These are phyloP conservation scores for Tillandsia fasciculata DNA, from an alignment of 176 grass and related monocot genomes.

Conservation along the genomic window DNA sequence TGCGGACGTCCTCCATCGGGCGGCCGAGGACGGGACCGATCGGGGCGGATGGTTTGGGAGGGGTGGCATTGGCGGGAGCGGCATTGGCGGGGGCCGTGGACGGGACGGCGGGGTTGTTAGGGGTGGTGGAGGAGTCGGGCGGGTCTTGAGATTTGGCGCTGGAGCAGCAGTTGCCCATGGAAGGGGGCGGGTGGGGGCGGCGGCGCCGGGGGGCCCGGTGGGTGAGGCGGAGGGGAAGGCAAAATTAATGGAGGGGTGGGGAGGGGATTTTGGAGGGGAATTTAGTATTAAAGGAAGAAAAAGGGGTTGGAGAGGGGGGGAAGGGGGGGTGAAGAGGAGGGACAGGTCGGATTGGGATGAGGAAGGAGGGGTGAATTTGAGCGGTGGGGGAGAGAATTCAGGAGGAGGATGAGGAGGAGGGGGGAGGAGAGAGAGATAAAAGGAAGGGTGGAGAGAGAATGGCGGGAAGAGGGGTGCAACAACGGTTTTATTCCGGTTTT, in stretches of 20 bases:
- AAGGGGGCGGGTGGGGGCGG: slow-evolving; percentile 27
- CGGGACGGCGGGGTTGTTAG: slow-evolving; percentile 35
- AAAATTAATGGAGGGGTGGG: slow-evolving; percentile 10
- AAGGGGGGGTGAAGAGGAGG: slow-evolving; percentile 17
- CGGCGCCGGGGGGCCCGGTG: slow-evolving; percentile 1
- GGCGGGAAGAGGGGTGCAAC: slow-evolving; percentile 27
- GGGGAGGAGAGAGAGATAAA: slow-evolving; percentile 8
- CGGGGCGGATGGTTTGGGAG: slow-evolving; percentile 15
- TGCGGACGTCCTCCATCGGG: slow-evolving; percentile 72
- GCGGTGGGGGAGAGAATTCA: slow-evolving; percentile 11
- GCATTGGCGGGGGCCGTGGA: slow-evolving; percentile 3
- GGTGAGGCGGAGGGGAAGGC: slow-evolving; percentile 8
- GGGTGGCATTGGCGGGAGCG: slow-evolving; percentile 29
- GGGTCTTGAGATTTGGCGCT: slow-evolving; percentile 44
- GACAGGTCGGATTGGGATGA: slow-evolving; percentile 19
- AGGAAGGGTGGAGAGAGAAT: slow-evolving; percentile 56
- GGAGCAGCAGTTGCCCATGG: slow-evolving; percentile 84
- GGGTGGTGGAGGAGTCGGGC: slow-evolving; percentile 49
- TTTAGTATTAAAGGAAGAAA: slow-evolving; percentile 27
- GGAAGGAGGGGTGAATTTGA: slow-evolving; percentile 10
- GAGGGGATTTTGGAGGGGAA: slow-evolving; percentile 21
- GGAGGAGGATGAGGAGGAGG: slow-evolving; percentile 9
- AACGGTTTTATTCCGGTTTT: slow-evolving; percentile 4
- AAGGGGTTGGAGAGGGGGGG: not conserved
- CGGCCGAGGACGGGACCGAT: slow-evolving; percentile 74